phyloP scores from a whole-genome alignment of 768 basidiomycete genomes.

The Gelatoporia subvermispora region DNA sequence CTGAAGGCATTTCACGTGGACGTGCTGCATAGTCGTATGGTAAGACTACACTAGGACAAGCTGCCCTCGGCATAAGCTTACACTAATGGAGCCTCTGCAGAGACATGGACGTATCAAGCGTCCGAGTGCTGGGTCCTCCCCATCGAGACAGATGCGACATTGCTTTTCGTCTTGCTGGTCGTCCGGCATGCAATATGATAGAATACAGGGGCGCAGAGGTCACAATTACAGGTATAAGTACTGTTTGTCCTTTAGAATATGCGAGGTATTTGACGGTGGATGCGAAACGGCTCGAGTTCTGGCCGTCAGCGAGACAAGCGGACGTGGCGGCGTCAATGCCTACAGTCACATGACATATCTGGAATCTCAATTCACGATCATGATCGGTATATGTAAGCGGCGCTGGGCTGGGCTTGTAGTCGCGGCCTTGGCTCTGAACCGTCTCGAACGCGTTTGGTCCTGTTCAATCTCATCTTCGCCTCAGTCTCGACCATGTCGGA shows the following conservation, averaged over 20 bases:
- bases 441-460: no score
- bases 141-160: conserved; percentile 83
- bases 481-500: no score
- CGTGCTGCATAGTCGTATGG: conserved; percentile 46
- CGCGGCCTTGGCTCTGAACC: no score
- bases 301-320: not conserved
- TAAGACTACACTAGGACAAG: not conserved
- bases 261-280: not conserved
- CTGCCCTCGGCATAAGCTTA: conserved; percentile 16
- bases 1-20: conserved; percentile 76
- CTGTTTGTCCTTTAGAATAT: not conserved
- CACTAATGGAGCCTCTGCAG: conserved; percentile 75
- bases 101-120: conserved; percentile 79
- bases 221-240: not conserved
- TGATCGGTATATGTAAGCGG: no score
- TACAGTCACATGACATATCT: not conserved
- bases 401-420: no score
- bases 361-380: no score
- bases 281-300: not conserved
- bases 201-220: not conserved
- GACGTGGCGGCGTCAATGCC: not conserved
- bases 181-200: not conserved
- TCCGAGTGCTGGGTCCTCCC: conserved; percentile 59
- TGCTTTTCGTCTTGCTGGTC: conserved; percentile 43
- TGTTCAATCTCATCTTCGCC: no score